Conservation (phyloP, 1,139 yeast genomes). For the Yamadazyma trypodendri region DNA sequence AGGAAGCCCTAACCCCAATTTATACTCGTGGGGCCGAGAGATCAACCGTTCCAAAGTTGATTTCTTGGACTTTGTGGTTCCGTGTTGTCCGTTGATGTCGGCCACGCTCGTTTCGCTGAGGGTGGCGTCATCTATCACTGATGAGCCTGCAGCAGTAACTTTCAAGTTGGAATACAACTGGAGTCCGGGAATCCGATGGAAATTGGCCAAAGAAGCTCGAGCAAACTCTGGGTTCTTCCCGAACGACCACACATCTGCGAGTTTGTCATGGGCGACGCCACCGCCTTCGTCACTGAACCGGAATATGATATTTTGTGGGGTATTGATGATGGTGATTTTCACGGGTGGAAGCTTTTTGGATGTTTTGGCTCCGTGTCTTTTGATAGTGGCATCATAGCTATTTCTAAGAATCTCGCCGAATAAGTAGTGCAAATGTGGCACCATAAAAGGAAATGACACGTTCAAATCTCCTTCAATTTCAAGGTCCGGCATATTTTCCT, state of each 20-base stretch:
- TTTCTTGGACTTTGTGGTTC: slow-evolving; percentile 25
- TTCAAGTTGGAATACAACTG: slow-evolving; percentile 41
- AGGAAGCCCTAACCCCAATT: slow-evolving; percentile 86
- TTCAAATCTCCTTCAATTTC: slow-evolving; percentile 65
- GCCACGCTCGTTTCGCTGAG: slow-evolving; percentile 37
- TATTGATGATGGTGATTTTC: slow-evolving; percentile 64
- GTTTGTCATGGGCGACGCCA: slow-evolving; percentile 62
- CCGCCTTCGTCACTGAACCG: slow-evolving; percentile 90
- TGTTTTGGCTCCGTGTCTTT: slow-evolving; percentile 30
- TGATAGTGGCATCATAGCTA: slow-evolving; percentile 76
- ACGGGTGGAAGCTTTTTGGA: slow-evolving; percentile 61
- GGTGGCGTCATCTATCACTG: slow-evolving; percentile 27
- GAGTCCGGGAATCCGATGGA: slow-evolving; percentile 66
- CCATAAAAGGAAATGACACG: slow-evolving; percentile 75
- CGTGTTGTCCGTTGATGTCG: slow-evolving; percentile 30
- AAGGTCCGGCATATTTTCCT: slow-evolving; percentile 68
- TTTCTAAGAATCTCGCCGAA: slow-evolving; percentile 86
- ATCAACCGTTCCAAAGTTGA: slow-evolving; percentile 49
- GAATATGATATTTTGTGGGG: slow-evolving; percentile 66
- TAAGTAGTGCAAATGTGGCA: slow-evolving; percentile 81
- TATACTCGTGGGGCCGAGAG: slow-evolving; percentile 68
- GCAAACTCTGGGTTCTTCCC: slow-evolving; percentile 65
- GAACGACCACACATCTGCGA: slow-evolving; percentile 79
- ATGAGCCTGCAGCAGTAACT: slow-evolving; percentile 41
- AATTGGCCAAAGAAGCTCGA: slow-evolving; percentile 54